A percentile compares a stretch with the other conserved stretches of the same genome.
These are phyloP conservation scores for Ephemerocybe angulata DNA, from an alignment of 768 basidiomycete genomes.

Conservation along the genomic window DNA sequence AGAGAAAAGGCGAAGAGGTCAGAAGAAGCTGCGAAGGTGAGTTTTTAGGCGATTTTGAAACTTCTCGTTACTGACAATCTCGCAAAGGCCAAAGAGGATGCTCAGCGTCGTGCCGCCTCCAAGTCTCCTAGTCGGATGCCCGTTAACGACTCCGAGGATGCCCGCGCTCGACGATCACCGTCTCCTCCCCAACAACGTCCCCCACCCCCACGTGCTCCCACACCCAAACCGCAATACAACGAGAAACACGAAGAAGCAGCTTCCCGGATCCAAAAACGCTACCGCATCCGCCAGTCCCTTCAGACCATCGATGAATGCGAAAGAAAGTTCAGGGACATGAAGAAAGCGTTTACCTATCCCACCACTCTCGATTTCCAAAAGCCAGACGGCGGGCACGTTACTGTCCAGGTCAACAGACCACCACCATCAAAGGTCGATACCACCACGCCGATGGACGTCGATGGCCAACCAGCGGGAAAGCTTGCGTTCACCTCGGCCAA, in stretches of 20 bases:
- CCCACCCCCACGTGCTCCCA: slow-evolving; percentile 7
- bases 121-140: slow-evolving; percentile 1
- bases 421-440: slow-evolving; percentile 18
- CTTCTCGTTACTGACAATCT: too few relatives aligned
- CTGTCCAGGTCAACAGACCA: slow-evolving; percentile 19
- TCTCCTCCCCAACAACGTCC: slow-evolving; percentile 6
- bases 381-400: slow-evolving; percentile 26
- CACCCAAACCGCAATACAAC: slow-evolving; percentile 18
- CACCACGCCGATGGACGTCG: slow-evolving; percentile 19
- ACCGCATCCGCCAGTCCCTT: slow-evolving; percentile 43
- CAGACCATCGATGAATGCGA: slow-evolving; percentile 36
- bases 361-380: slow-evolving; percentile 45
- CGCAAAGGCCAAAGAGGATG: neutral
- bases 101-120: neutral
- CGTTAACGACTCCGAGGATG: neutral
- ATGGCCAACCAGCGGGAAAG: slow-evolving; percentile 24
- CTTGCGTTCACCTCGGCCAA: slow-evolving; percentile 63
- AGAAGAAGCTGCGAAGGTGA: slow-evolving; percentile 17
- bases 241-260: slow-evolving; percentile 40
- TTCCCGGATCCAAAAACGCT: slow-evolving; percentile 43
- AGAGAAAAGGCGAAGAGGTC: slow-evolving; percentile 8
- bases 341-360: slow-evolving; percentile 42
- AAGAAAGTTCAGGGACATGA: slow-evolving; percentile 41
- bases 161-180: neutral
- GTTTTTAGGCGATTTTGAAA: too few relatives aligned